phyloP scores from a whole-genome alignment of 345 rosid species.

The Gossypium arboreum region DNA sequence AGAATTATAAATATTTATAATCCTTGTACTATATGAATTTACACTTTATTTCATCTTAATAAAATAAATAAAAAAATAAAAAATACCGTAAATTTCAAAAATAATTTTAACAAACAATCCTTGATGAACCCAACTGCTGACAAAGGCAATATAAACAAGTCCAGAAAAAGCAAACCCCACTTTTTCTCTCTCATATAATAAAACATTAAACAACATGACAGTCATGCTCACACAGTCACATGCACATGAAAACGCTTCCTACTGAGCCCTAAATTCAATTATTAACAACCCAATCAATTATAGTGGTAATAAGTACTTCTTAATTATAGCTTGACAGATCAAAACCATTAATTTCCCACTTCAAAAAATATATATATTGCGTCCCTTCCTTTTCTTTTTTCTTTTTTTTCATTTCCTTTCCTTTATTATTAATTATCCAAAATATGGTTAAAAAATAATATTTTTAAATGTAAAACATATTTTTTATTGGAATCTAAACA shows the following conservation, averaged over 20 bases:
- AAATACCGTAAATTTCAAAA: not conserved
- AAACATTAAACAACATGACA: not conserved
- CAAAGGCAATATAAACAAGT: not conserved
- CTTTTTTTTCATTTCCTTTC: too few species aligned
- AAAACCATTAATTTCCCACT: constrained; percentile 11
- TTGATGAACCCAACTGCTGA: not conserved
- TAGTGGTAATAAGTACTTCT: not conserved
- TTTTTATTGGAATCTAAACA: too few species aligned
- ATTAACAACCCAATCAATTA: not conserved
- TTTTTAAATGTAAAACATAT: not conserved
- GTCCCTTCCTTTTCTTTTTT: too few species aligned
- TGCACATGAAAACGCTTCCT: not conserved
- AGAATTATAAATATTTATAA: too few species aligned
- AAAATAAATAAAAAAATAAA: not conserved
- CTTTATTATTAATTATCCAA: too few species aligned
- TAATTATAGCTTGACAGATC: not conserved
- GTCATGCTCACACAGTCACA: not conserved
- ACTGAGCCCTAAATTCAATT: not conserved
- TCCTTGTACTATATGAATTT: not conserved
- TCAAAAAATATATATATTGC: not conserved
- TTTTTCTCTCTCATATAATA: not conserved
- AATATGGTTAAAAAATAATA: too few species aligned
- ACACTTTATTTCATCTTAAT: not conserved
- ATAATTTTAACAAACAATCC: not conserved
- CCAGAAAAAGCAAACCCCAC: not conserved